These are phyloP conservation scores for Xylaria palmicola DNA, from an alignment of 495 filamentous ascomycete species.

Conservation along the genomic window DNA sequence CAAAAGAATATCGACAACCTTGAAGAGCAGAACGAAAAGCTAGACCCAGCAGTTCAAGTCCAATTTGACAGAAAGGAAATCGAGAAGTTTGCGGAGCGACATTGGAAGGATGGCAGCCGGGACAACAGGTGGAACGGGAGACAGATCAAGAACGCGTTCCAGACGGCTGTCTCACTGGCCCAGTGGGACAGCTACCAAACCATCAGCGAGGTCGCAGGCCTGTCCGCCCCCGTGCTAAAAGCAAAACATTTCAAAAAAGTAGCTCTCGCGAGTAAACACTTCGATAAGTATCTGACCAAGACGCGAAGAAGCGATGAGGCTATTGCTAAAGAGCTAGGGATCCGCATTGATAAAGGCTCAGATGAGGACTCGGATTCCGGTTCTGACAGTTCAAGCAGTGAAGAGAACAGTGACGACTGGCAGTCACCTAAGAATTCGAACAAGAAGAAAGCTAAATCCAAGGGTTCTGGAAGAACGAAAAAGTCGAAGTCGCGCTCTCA, in stretches of 20 bases:
- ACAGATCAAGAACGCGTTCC: slow-evolving; percentile 32
- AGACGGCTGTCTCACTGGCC: slow-evolving; percentile 31
- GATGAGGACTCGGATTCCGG: background rate
- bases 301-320: background rate
- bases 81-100: slow-evolving; percentile 9
- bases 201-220: background rate
- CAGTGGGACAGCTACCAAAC: slow-evolving; percentile 8
- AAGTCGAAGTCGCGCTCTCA: background rate
- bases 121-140: slow-evolving; percentile 25
- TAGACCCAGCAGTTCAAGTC: slow-evolving; percentile 1
- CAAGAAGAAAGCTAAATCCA: background rate
- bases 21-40: slow-evolving; percentile 9
- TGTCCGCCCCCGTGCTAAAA: background rate
- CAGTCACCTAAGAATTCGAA: background rate
- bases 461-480: background rate
- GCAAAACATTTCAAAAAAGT: background rate
- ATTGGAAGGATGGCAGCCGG: background rate
- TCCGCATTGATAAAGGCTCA: background rate
- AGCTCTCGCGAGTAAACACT: background rate
- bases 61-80: slow-evolving; percentile 18
- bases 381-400: background rate
- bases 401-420: background rate
- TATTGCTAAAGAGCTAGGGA: background rate
- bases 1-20: slow-evolving; percentile 30
- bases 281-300: background rate